phyloP scores from a whole-genome alignment of 2,329 filamentous ascomycete species.

The Aspergillus ochraceus region DNA sequence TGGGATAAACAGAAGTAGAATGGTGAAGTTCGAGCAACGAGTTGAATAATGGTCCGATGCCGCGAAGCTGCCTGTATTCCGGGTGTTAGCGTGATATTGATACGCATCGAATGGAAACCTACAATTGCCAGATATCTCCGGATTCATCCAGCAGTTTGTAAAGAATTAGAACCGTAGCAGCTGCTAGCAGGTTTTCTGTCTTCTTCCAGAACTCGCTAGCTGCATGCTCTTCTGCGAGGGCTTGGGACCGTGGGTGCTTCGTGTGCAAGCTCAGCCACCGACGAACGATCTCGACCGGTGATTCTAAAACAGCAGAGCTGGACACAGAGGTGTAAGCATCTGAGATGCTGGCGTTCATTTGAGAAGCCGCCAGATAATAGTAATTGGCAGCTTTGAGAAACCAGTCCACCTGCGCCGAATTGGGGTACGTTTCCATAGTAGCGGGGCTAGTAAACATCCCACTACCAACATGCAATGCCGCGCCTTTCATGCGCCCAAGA shows the following conservation, averaged over 20 bases:
- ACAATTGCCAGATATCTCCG: constrained; percentile 58
- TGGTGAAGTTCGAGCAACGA: constrained; percentile 38
- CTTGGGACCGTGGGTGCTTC: constrained; percentile 9
- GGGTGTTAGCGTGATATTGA: constrained; percentile 4
- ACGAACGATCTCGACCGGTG: constrained; percentile 30
- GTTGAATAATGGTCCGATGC: constrained; percentile 58
- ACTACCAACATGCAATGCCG: constrained; percentile 18
- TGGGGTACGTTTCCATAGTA: constrained; percentile 53
- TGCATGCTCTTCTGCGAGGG: constrained; percentile 7
- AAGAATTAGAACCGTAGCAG: constrained; percentile 61
- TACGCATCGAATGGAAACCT: constrained; percentile 8
- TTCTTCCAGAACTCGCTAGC: constrained; percentile 39
- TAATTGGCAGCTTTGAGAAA: constrained; percentile 61
- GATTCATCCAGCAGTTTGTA: constrained; percentile 65
- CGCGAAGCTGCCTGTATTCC: constrained; percentile 55
- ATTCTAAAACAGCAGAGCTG: constrained; percentile 30
- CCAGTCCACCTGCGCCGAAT: constrained; percentile 54
- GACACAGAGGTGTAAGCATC: constrained; percentile 31
- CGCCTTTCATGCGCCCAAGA: constrained; percentile 34
- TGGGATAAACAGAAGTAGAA: constrained; percentile 11
- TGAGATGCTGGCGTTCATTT: constrained; percentile 42
- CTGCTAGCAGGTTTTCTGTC: constrained; percentile 60
- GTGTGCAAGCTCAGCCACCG: constrained; percentile 24
- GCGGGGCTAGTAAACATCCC: constrained; percentile 42
- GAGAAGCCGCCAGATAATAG: constrained; percentile 58